Conservation (phyloP, 805 yeast genomes). For the Wickerhamomyces pijperi region DNA sequence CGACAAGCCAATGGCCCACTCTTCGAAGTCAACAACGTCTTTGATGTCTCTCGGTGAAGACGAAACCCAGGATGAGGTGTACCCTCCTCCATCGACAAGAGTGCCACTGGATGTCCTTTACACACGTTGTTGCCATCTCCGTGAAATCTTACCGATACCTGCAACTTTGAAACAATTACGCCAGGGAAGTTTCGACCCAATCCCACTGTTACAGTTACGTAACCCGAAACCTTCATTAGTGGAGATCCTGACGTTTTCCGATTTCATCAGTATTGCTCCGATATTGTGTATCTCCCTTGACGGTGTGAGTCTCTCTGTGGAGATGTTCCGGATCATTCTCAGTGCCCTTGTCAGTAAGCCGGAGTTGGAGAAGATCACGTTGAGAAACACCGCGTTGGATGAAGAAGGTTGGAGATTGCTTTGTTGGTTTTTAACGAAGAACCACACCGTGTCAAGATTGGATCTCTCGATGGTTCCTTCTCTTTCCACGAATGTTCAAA, state of each 20-base stretch:
- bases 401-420: constrained; percentile 70
- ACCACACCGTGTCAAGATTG: constrained; percentile 41
- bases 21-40: constrained; percentile 21
- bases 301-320: constrained; percentile 62
- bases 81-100: constrained; percentile 20
- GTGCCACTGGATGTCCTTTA: constrained; percentile 61
- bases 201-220: constrained; percentile 64
- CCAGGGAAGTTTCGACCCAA: constrained; percentile 73
- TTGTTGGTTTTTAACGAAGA: constrained; percentile 66
- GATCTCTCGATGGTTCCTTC: constrained; percentile 50
- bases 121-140: constrained; percentile 84
- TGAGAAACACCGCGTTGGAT: constrained; percentile 71
- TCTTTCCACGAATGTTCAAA: constrained; percentile 26
- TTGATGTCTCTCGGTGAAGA: constrained; percentile 10
- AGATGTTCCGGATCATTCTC: constrained; percentile 63
- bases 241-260: constrained; percentile 79
- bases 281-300: constrained; percentile 68
- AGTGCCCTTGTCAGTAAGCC: constrained; percentile 51
- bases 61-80: constrained; percentile 13
- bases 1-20: constrained; percentile 32
- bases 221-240: constrained; percentile 85
- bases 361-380: constrained; percentile 59
- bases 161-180: constrained; percentile 77
- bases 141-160: constrained; percentile 88
- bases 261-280: constrained; percentile 79